Conservation (phyloP, 1,139 yeast species). For the Spencermartinsiella ligniputridi region DNA sequence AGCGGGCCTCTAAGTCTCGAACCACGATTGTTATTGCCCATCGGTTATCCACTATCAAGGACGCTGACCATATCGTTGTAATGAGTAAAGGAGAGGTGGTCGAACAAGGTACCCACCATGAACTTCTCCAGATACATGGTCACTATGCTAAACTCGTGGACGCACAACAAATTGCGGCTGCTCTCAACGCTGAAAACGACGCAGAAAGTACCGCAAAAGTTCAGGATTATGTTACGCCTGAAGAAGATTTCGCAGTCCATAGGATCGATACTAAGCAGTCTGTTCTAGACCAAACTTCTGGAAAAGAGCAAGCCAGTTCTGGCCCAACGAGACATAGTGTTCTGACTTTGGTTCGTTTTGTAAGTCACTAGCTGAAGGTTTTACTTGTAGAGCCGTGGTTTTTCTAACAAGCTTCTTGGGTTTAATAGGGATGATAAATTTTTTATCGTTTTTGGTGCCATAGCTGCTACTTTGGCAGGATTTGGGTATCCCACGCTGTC, state of each 20-base stretch:
- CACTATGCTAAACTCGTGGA: conserved; percentile 35
- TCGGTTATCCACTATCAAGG: conserved; percentile 65
- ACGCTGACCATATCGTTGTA: conserved; percentile 43
- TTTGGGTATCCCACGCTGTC: conserved; percentile 39
- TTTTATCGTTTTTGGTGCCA: conserved; percentile 31
- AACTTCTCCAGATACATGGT: conserved; percentile 33
- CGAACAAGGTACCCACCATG: conserved; percentile 41
- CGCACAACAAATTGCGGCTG: conserved; percentile 29
- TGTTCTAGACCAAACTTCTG: conserved; percentile 13
- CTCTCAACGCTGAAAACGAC: conserved; percentile 7
- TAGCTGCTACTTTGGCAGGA: conserved; percentile 34
- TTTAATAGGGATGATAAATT: conserved; percentile 28
- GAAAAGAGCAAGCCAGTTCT: conserved; percentile 5
- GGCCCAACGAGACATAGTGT: conserved; percentile 3
- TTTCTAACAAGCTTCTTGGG: conserved; percentile 15
- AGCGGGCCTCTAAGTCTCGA: conserved; percentile 55
- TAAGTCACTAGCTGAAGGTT: no score
- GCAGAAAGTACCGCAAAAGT: conserved; percentile 6
- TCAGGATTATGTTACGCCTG: conserved; percentile 10
- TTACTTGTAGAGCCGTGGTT: no score
- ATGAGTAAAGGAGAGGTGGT: conserved; percentile 39
- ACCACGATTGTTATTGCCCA: conserved; percentile 80
- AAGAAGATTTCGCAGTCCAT: conserved; percentile 5
- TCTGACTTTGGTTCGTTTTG: background rate
- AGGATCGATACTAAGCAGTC: conserved; percentile 13